Percentiles rank a stretch among this genome's conserved stretches.
Conservation (phyloP, 805 yeast genomes). For the Zygoascus tannicola region DNA sequence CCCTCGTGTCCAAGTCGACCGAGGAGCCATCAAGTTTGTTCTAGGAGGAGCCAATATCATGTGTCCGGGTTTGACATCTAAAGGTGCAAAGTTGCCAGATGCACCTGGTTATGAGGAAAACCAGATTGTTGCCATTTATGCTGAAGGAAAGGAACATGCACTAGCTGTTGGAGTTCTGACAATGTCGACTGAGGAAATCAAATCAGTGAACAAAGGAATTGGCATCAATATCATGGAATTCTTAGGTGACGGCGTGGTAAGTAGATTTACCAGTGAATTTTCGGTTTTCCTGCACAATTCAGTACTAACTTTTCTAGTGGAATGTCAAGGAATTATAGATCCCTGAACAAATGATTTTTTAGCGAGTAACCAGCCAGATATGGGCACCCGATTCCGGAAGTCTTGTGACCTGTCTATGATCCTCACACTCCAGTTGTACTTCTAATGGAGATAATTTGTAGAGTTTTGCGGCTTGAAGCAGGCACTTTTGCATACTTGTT, state of each 20-base stretch:
- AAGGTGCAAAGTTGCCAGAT: slow-evolving; percentile 77
- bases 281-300: background rate
- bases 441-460: slow-evolving; percentile 10
- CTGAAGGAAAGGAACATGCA: slow-evolving; percentile 89
- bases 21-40: slow-evolving; percentile 94
- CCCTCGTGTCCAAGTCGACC: slow-evolving; percentile 81
- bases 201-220: slow-evolving; percentile 71
- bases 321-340: background rate
- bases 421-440: background rate
- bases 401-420: no score
- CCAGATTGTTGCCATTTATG: slow-evolving; percentile 70
- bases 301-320: no score
- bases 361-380: no score
- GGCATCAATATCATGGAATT: slow-evolving; percentile 80
- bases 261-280: background rate
- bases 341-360: no score
- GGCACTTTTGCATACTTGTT: slow-evolving; percentile 31
- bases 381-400: no score
- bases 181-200: slow-evolving; percentile 87
- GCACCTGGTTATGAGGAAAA: slow-evolving; percentile 55
- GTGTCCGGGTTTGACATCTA: slow-evolving; percentile 88
- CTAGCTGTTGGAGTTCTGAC: slow-evolving; percentile 80
- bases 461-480: slow-evolving; percentile 24
- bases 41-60: slow-evolving; percentile 93
- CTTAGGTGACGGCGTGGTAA: slow-evolving; percentile 70